phyloP scores from a whole-genome alignment of 371 early-diverging fungal genomes.

The Dichotomocladium elegans region DNA sequence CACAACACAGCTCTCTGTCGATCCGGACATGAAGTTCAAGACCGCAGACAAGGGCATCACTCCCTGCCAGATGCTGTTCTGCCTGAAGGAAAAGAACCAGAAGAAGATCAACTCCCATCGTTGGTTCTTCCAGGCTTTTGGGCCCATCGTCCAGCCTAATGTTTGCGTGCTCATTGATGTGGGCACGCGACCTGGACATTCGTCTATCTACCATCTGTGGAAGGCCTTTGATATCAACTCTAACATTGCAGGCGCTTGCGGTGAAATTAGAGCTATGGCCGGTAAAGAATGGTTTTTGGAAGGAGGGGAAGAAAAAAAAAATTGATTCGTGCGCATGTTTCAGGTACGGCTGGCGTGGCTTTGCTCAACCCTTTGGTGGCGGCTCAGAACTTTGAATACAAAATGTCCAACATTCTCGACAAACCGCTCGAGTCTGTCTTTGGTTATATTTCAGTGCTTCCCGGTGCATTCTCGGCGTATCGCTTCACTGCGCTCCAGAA shows the following conservation, averaged over 20 bases:
- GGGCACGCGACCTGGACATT: slow-evolving; percentile 86
- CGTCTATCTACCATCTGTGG: slow-evolving; percentile 92
- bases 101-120: slow-evolving; percentile 96
- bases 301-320: no score
- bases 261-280: slow-evolving; percentile 90
- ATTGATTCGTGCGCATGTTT: no score
- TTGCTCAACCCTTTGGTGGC: slow-evolving; percentile 84
- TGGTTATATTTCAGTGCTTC: slow-evolving; percentile 94
- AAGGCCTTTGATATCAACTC: slow-evolving; percentile 90
- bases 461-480: slow-evolving; percentile 96
- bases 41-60: slow-evolving; percentile 74
- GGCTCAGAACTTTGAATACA: slow-evolving; percentile 93
- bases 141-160: slow-evolving; percentile 82
- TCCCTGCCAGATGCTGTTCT: slow-evolving; percentile 90
- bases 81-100: slow-evolving; percentile 89
- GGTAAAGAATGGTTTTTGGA: no score
- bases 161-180: slow-evolving; percentile 92
- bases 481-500: slow-evolving; percentile 86
- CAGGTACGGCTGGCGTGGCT: slow-evolving; percentile 65
- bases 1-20: slow-evolving; percentile 84
- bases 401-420: slow-evolving; percentile 96
- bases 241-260: slow-evolving; percentile 91
- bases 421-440: slow-evolving; percentile 95
- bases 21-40: slow-evolving; percentile 68
- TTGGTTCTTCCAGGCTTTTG: slow-evolving; percentile 97